Conservation (phyloP, 768 basidiomycete species). For the Chalciporus sphaerocephalus region DNA sequence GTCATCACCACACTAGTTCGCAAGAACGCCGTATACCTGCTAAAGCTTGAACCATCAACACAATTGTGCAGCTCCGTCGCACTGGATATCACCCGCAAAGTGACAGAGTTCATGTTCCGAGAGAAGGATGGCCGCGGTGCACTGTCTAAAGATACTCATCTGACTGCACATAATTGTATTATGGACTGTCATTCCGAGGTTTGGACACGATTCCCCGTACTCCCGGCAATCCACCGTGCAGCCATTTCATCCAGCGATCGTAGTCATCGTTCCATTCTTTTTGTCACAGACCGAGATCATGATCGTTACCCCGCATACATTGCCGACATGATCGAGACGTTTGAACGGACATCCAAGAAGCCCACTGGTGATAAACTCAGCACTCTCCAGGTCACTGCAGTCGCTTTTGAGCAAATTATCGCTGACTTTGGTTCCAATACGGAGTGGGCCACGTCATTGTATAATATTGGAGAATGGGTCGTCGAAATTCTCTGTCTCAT, state of each 20-base stretch:
- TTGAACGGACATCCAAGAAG: conserved; percentile 49
- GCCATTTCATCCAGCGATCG: conserved; percentile 36
- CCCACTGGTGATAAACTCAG: conserved; percentile 44
- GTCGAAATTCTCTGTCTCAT: conserved; percentile 58
- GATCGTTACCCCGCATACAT: conserved; percentile 41
- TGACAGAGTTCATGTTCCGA: conserved; percentile 56
- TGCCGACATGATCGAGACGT: conserved; percentile 39
- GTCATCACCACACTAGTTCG: conserved; percentile 45
- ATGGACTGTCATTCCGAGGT: conserved; percentile 53
- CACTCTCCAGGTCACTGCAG: conserved; percentile 31
- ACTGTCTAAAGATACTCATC: conserved; percentile 13
- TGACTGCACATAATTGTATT: conserved; percentile 43
- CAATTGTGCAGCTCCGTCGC: conserved; percentile 40
- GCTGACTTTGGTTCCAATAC: conserved; percentile 1
- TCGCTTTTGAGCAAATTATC: conserved; percentile 26
- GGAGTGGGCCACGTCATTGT: conserved; percentile 33
- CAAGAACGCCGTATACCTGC: conserved; percentile 39
- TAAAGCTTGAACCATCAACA: conserved; percentile 36
- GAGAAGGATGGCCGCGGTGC: conserved; percentile 33
- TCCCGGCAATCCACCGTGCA: conserved; percentile 45
- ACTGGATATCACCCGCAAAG: conserved; percentile 51
- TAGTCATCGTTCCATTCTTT: conserved; percentile 35
- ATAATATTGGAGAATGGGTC: conserved; percentile 56
- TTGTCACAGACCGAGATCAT: conserved; percentile 39
- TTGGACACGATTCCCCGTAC: conserved; percentile 58